phyloP scores from a whole-genome alignment of 2,329 filamentous ascomycete genomes.

The Bretziella fagacearum region DNA sequence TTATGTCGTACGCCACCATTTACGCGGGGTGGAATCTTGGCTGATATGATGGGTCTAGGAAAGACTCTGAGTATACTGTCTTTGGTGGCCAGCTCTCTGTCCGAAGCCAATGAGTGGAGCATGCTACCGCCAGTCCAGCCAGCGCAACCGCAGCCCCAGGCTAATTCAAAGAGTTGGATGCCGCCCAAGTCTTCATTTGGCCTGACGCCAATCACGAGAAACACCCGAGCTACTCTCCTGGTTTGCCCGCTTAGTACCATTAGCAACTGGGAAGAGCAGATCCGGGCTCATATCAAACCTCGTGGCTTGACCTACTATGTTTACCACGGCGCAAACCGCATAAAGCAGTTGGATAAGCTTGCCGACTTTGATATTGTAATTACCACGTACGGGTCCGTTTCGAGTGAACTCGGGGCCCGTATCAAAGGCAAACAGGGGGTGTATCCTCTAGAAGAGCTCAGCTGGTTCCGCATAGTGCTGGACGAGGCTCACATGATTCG shows the following conservation, averaged over 20 bases:
- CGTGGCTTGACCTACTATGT: constrained; percentile 54
- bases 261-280: constrained; percentile 87
- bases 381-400: constrained; percentile 80
- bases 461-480: constrained; percentile 85
- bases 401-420: constrained; percentile 55
- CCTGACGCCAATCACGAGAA: constrained; percentile 39
- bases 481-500: constrained; percentile 94
- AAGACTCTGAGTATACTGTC: constrained; percentile 78
- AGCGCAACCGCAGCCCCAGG: constrained; percentile 19
- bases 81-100: constrained; percentile 49
- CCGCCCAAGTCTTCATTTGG: constrained; percentile 23
- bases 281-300: constrained; percentile 59
- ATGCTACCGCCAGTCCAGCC: constrained; percentile 34
- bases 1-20: constrained; percentile 40
- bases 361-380: constrained; percentile 68
- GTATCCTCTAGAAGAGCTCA: constrained; percentile 57
- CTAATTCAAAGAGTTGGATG: constrained; percentile 21
- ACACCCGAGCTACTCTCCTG: constrained; percentile 66
- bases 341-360: constrained; percentile 50
- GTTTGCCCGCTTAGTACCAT: constrained; percentile 83
- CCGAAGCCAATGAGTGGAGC: constrained; percentile 47
- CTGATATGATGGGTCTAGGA: constrained; percentile 79
- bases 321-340: constrained; percentile 70
- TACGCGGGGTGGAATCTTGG: constrained; percentile 56
- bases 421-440: constrained; percentile 40